Evolutionary conservation across 108 stramenopile genomes (phyloP), one percentile per base, ranked within the genome.

Genomic region (Nitzschia inconspicua): DNA sequence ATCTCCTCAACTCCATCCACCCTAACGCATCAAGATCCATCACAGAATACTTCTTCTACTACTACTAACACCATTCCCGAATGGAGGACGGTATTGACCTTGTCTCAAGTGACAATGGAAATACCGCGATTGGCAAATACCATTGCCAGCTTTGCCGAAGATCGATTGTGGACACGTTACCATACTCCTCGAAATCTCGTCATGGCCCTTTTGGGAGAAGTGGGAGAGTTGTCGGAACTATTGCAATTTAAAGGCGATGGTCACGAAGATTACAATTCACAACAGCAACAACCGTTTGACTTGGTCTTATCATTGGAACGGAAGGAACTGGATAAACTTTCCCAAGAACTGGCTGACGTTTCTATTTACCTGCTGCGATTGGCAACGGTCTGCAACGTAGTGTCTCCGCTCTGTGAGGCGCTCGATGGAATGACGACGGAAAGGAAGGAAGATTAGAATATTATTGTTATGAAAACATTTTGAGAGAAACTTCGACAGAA

Each of bases 331-430:
- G 85, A 85, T 47, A 84, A 93, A 47, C 44, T 93, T 16, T 85
- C 80, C 9, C 90, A 96, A 57, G 96, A 97, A 77, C 65, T 97
- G 37, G 89, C 95, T 0, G 96, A 97, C 78, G 93, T 96, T 34
- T 49, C 94, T 30, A 93, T 97, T 61, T 97, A 97, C 60, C 52
- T 80, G 41, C 62, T 94, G 34, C 72, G 96, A 31, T 60, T 96
- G 51, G 82, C 84, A 3, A 82, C 82, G 55, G 83, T 88, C 3
- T 81, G 77, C 55, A 41, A 69, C 29, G 68, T 83, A 28, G 34
- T 65, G n/a, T n/a, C n/a, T n/a, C n/a, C n/a, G n/a, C n/a, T n/a
- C n/a, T n/a, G n/a, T n/a, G n/a, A n/a, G n/a, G n/a, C n/a, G n/a
- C n/a, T n/a, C n/a, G n/a, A n/a, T n/a, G n/a, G n/a, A n/a, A n/a